These are phyloP conservation scores for Cryptomeria japonica DNA, from an alignment of 75 land plant species.

Conservation along the genomic window DNA sequence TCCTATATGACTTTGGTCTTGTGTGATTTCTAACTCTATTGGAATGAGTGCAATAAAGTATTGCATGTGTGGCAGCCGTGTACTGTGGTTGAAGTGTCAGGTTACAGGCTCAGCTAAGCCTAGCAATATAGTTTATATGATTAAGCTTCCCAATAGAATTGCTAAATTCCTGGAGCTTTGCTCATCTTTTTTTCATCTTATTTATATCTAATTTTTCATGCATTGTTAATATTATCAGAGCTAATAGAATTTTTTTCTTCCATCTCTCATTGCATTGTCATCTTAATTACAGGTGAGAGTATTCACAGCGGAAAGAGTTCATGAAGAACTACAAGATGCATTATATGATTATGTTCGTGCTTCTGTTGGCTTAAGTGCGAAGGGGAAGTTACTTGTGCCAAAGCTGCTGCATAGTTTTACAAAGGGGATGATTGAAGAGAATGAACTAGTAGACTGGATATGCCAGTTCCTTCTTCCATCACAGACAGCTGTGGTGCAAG, in stretches of 20 bases:
- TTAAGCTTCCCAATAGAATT: not conserved
- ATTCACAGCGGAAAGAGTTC: conserved; percentile 55
- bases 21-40: not conserved
- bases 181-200: not conserved
- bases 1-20: not conserved
- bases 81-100: not conserved
- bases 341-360: conserved; percentile 83
- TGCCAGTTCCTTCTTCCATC: conserved; percentile 63
- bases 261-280: not conserved
- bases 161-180: not conserved
- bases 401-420: conserved; percentile 73
- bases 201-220: not conserved
- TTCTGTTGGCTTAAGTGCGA: conserved; percentile 71
- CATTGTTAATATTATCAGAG: not conserved
- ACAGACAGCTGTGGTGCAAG: conserved; percentile 58
- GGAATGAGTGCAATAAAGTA: not conserved
- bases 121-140: not conserved
- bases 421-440: conserved; percentile 64
- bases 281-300: conserved; percentile 63
- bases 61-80: not conserved
- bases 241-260: not conserved
- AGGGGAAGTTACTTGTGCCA: conserved; percentile 77
- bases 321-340: conserved; percentile 54
- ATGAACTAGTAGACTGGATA: conserved; percentile 67
- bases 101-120: not conserved